Evolutionary conservation across 345 rosid species (phyloP), one percentile per base, ranked within the genome.

Genomic region (Gossypium rotundifolium): DNA sequence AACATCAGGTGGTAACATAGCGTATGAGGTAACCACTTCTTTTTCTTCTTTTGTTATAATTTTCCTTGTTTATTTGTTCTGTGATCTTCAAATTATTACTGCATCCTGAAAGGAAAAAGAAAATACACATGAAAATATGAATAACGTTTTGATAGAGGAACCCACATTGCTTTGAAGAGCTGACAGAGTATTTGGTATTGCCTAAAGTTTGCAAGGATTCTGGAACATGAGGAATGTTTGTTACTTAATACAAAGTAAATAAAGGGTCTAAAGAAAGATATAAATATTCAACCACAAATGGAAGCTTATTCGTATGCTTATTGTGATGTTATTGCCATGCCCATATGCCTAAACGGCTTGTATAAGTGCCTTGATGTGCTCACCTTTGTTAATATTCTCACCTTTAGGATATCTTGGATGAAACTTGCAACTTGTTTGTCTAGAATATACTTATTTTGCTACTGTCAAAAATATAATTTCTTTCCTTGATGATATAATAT

Each of bases 1-100:
- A 64, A 83, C 89, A 65, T 87, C 97, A 68, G 97, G 97, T 65
- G 92, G 92, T 78, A 88, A 62, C 80, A 86, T 88, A 65, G 83
- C 93, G 29, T 94, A 88, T 71, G 91, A 91, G 98, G 98, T 92
- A 83, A 68, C 8, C 77, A 65, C 74, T 71, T 51, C 20, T 9
- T 38, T 13, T 53, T 40, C 74, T 12, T 51, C 18, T 74, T 29
- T 27, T 51, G 18, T 17, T 17, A n/a, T 51, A 25, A 68, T 49
- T 69, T 44, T 29, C 23, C 29, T 3, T 68, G 55, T 72, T 49
- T 76, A 33, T 33, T 1, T 5, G 40, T 33, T 33, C 40, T 33
- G 7, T 33, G 40, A 33, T 33, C 40, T 33, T 33, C 40, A 33
- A 33, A 33, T 33, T 33, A 33, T 33, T 33, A 33, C 40, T 33